A percentile compares a stretch with the other conserved stretches of the same genome.
These are phyloP conservation scores for Neurospora intermedia DNA, from an alignment of 495 filamentous ascomycete species.

Conservation along the genomic window DNA sequence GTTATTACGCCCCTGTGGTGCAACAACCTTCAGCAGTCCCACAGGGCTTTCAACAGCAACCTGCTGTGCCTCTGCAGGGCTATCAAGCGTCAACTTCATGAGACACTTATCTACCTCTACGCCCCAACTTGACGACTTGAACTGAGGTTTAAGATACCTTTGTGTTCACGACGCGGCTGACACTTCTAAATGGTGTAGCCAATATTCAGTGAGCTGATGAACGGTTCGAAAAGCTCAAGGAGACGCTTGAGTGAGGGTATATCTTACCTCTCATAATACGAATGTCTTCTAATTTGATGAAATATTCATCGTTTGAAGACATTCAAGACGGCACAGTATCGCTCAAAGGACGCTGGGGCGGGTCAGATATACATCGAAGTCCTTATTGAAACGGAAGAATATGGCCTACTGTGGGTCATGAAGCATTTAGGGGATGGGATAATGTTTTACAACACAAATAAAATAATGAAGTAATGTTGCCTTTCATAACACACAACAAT, in stretches of 20 bases:
- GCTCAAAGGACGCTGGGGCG: background rate
- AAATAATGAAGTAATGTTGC: background rate
- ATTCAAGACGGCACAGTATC: background rate
- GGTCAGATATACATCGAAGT: background rate
- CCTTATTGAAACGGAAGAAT: background rate
- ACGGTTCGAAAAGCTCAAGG: background rate
- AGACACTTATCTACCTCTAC: background rate
- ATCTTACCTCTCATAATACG: background rate
- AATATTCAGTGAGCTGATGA: background rate
- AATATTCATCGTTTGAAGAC: background rate
- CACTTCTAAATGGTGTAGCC: background rate
- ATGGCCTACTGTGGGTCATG: background rate
- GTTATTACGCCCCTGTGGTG: constrained; percentile 10
- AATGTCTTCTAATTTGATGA: background rate
- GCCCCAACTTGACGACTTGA: background rate
- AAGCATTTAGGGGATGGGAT: background rate
- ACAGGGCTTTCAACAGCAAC: background rate
- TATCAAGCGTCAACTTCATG: constrained; percentile 8
- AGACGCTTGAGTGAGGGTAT: background rate
- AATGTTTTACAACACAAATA: background rate
- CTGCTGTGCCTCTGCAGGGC: background rate
- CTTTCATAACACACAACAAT: background rate
- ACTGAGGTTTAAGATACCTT: background rate
- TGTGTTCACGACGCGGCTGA: background rate
- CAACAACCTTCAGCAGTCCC: background rate